phyloP scores from a whole-genome alignment of 306 rosid species.

The Bauhinia variegata region DNA sequence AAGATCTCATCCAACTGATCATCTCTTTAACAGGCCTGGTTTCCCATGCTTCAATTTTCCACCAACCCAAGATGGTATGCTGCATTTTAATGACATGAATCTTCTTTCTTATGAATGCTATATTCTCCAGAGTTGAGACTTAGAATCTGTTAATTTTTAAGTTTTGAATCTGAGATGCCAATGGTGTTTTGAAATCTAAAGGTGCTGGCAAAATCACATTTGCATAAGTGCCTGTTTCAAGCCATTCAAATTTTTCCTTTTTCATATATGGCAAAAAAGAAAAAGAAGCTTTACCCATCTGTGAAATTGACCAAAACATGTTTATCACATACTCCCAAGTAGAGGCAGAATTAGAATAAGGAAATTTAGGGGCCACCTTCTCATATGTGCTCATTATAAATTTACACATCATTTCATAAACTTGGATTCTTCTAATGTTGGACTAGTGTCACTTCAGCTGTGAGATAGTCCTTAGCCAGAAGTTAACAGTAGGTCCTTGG shows the following conservation, averaged over 20 bases:
- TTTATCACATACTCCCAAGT: neutral
- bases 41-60: constrained; percentile 79
- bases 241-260: too few species aligned
- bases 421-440: constrained; percentile 36
- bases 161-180: neutral
- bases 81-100: constrained; percentile 21
- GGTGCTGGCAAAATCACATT: too few species aligned
- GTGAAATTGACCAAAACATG: neutral
- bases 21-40: constrained; percentile 69
- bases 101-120: constrained; percentile 2
- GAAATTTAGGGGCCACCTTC: constrained; percentile 4
- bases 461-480: constrained; percentile 72
- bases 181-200: neutral
- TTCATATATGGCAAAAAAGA: too few species aligned
- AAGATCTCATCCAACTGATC: constrained; percentile 78
- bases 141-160: neutral
- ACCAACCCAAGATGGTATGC: constrained; percentile 81
- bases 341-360: neutral
- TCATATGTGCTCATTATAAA: neutral
- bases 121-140: constrained; percentile 15
- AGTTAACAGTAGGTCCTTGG: constrained; percentile 97
- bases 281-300: neutral
- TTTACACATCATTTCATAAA: constrained; percentile 10
- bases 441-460: constrained; percentile 41
- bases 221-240: neutral